A percentile compares a stretch with the other conserved stretches of the same genome.
phyloP scores from a whole-genome alignment of 2,329 filamentous ascomycete genomes.

The Uncinocarpus reesii region DNA sequence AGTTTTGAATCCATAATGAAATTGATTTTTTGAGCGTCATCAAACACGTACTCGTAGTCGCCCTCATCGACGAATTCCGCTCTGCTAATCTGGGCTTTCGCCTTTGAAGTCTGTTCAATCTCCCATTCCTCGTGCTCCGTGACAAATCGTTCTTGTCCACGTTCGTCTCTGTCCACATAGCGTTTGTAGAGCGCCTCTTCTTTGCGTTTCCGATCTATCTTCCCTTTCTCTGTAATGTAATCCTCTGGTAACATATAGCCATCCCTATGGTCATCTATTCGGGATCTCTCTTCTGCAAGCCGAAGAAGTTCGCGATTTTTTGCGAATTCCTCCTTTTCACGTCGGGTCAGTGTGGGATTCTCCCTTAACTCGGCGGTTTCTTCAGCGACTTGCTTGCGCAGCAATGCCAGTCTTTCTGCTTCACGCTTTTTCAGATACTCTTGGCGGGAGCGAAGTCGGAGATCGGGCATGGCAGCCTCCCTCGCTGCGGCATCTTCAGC shows the following conservation, averaged over 20 bases:
- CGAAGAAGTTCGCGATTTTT: conserved; percentile 74
- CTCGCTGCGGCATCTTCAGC: conserved; percentile 59
- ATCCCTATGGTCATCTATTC: conserved; percentile 83
- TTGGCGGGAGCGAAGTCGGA: conserved; percentile 75
- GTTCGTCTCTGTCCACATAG: conserved; percentile 77
- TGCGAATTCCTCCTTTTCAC: conserved; percentile 78
- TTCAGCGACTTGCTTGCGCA: conserved; percentile 81
- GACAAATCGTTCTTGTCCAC: conserved; percentile 77
- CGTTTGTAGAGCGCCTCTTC: conserved; percentile 82
- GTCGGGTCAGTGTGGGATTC: conserved; percentile 62
- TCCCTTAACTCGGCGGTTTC: conserved; percentile 72
- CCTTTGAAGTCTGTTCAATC: conserved; percentile 74
- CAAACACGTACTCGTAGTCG: conserved; percentile 87
- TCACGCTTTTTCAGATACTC: conserved; percentile 92
- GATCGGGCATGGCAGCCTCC: conserved; percentile 62
- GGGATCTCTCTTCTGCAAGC: conserved; percentile 71
- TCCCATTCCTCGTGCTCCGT: conserved; percentile 98
- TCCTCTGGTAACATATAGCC: conserved; percentile 91
- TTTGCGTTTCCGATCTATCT: conserved; percentile 77
- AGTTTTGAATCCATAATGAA: conserved; percentile 67
- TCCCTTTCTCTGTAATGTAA: conserved; percentile 87
- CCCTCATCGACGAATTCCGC: conserved; percentile 65
- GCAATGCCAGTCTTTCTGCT: conserved; percentile 69
- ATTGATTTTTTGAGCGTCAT: conserved; percentile 76
- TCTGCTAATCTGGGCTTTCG: conserved; percentile 71